A percentile compares a stretch with the other conserved stretches of the same genome.
These are phyloP conservation scores for Allantophomopsis cytisporea DNA, from an alignment of 2,329 filamentous ascomycete species.

Conservation along the genomic window DNA sequence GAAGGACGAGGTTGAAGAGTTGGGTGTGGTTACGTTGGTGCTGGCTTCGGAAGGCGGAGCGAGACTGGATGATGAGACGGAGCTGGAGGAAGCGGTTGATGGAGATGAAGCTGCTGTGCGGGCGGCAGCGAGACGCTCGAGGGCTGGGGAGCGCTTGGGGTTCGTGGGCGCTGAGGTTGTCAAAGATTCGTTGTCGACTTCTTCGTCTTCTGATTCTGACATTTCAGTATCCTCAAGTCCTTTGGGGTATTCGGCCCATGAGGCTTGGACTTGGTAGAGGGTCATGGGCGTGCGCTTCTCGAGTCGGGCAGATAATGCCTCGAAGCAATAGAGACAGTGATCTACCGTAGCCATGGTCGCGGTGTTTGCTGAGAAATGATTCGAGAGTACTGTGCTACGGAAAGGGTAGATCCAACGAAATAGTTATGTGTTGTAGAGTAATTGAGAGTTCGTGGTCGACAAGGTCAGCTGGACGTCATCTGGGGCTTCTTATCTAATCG, in stretches of 20 bases:
- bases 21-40: slow-evolving; percentile 21
- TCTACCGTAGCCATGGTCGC: slow-evolving; percentile 62
- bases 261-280: slow-evolving; percentile 55
- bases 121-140: slow-evolving; percentile 5
- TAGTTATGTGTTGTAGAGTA: no score
- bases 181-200: slow-evolving; percentile 20
- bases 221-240: slow-evolving; percentile 18
- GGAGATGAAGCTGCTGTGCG: neutral
- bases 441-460: no score
- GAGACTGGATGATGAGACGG: slow-evolving; percentile 1
- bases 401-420: no score
- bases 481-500: no score
- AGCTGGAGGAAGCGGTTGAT: slow-evolving; percentile 9
- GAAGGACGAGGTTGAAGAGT: slow-evolving; percentile 8
- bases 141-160: slow-evolving; percentile 2
- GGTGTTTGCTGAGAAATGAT: no score
- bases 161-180: slow-evolving; percentile 1
- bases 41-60: slow-evolving; percentile 18
- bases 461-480: no score
- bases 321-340: slow-evolving; percentile 92
- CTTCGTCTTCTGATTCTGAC: no score
- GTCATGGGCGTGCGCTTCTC: slow-evolving; percentile 52
- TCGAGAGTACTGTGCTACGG: no score
- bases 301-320: slow-evolving; percentile 65
- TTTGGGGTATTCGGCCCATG: slow-evolving; percentile 31